phyloP scores from a whole-genome alignment of 1,139 yeast genomes.

The Meyerozyma smithsonii region DNA sequence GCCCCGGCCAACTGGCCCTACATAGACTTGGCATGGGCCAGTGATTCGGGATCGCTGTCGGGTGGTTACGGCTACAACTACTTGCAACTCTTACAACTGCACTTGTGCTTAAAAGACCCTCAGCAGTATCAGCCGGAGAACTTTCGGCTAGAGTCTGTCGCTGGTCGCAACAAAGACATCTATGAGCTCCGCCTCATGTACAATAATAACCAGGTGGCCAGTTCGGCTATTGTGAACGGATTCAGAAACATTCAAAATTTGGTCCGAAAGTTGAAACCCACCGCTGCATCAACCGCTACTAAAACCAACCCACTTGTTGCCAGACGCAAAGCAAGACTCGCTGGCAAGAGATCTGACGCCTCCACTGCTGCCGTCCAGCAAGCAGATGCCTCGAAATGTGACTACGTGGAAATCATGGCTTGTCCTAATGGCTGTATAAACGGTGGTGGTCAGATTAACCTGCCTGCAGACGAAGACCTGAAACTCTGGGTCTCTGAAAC shows the following conservation, averaged over 20 bases:
- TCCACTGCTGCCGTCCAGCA: constrained; percentile 13
- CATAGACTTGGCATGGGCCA: constrained; percentile 58
- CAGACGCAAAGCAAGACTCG: constrained; percentile 34
- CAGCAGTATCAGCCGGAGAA: constrained; percentile 14
- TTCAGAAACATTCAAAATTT: constrained; percentile 91
- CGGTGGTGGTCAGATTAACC: constrained; percentile 88
- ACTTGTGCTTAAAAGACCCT: constrained; percentile 20
- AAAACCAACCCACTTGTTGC: constrained; percentile 38
- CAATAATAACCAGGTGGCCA: constrained; percentile 40
- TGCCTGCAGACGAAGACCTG: constrained; percentile 32
- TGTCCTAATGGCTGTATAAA: constrained; percentile 97
- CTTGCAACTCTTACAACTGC: constrained; percentile 33
- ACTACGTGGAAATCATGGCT: constrained; percentile 94
- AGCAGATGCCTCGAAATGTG: constrained; percentile 66
- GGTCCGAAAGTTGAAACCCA: constrained; percentile 71
- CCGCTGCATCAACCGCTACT: constrained; percentile 10
- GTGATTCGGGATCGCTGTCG: constrained; percentile 74
- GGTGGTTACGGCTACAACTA: constrained; percentile 84
- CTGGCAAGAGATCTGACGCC: constrained; percentile 11
- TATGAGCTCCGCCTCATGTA: constrained; percentile 56
- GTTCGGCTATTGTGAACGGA: constrained; percentile 81
- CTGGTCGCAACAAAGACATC: constrained; percentile 75
- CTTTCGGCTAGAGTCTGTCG: constrained; percentile 24
- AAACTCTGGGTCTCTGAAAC: constrained; percentile 42
- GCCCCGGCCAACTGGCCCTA: constrained; percentile 61